Conservation (phyloP, 2,329 filamentous ascomycete species). For the Calonectria hawksworthii region DNA sequence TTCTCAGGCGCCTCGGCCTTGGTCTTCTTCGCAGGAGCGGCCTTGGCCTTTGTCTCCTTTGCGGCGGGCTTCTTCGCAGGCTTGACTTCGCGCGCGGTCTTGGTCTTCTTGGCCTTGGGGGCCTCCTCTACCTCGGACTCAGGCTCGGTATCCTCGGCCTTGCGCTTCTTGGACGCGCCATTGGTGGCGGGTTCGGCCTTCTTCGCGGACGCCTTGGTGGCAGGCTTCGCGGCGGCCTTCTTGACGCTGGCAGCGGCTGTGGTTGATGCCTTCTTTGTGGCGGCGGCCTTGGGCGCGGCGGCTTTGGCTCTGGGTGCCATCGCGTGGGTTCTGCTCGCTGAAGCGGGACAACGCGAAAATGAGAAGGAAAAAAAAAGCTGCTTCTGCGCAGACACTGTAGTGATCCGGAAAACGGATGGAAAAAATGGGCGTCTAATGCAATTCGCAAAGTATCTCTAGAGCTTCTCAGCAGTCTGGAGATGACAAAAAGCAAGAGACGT, state of each 20-base stretch:
- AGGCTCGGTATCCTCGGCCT: conserved; percentile 45
- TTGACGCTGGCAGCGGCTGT: conserved; percentile 38
- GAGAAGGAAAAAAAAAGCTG: background rate
- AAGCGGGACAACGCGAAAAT: conserved; percentile 22
- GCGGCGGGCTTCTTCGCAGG: conserved; percentile 44
- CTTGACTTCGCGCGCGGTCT: conserved; percentile 45
- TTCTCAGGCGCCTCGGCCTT: conserved; percentile 39
- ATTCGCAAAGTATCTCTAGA: background rate
- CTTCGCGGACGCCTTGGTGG: conserved; percentile 32
- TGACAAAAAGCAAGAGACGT: background rate
- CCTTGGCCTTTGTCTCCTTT: conserved; percentile 38
- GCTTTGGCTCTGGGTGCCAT: conserved; percentile 51
- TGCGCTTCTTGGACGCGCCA: conserved; percentile 47
- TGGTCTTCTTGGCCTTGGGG: conserved; percentile 46
- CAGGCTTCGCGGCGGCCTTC: conserved; percentile 40
- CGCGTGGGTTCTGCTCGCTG: conserved; percentile 35
- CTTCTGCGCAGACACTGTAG: conserved; percentile 11
- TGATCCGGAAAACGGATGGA: background rate
- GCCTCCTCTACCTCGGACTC: conserved; percentile 48
- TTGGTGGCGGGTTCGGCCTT: conserved; percentile 41
- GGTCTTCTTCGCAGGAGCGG: conserved; percentile 41
- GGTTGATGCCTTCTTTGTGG: conserved; percentile 44
- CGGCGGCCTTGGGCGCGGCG: conserved; percentile 42
- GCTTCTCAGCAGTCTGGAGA: background rate
- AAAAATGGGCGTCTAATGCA: background rate